Evolutionary conservation across 768 basidiomycete species (phyloP).

Genomic region (Leucocoprinus birnbaumii): DNA sequence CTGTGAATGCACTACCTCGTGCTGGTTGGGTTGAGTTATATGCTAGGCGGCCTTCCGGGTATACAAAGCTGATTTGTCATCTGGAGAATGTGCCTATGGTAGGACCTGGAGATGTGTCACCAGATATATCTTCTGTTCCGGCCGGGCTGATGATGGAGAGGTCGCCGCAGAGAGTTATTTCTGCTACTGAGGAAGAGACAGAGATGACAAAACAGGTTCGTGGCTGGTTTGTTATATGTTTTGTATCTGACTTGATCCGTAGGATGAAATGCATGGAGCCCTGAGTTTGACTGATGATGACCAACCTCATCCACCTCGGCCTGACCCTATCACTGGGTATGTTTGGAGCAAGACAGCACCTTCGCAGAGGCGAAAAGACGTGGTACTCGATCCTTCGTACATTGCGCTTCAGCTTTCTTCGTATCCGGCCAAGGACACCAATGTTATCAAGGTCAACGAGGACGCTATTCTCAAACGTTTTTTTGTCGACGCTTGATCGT

Average conservation of each 20-base stretch:
- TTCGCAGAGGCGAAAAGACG: slow-evolving; percentile 85
- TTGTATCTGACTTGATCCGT: neutral
- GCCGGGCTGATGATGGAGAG: slow-evolving; percentile 75
- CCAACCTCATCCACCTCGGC: slow-evolving; percentile 32
- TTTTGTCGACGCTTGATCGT: slow-evolving; percentile 51
- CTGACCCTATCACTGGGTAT: slow-evolving; percentile 79
- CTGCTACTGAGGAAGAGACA: slow-evolving; percentile 22
- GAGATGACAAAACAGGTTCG: slow-evolving; percentile 13
- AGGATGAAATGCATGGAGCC: slow-evolving; percentile 27
- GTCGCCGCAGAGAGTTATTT: slow-evolving; percentile 31
- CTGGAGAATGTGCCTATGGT: slow-evolving; percentile 89
- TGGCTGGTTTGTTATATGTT: slow-evolving; percentile 6
- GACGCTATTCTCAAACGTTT: slow-evolving; percentile 22
- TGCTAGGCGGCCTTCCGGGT: slow-evolving; percentile 85
- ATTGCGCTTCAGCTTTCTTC: slow-evolving; percentile 85
- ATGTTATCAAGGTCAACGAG: slow-evolving; percentile 47
- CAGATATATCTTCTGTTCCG: slow-evolving; percentile 70
- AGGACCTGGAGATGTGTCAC: slow-evolving; percentile 79
- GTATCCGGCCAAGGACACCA: slow-evolving; percentile 41
- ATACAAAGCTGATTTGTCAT: slow-evolving; percentile 79
- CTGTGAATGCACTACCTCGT: slow-evolving; percentile 68
- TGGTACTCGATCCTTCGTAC: slow-evolving; percentile 81
- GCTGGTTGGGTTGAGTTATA: slow-evolving; percentile 89
- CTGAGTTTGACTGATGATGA: slow-evolving; percentile 19
- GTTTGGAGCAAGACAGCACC: slow-evolving; percentile 88